Evolutionary conservation across 2,329 filamentous ascomycete species (phyloP), one percentile per base, ranked within the genome.

Genomic region (Calycina herbarum): DNA sequence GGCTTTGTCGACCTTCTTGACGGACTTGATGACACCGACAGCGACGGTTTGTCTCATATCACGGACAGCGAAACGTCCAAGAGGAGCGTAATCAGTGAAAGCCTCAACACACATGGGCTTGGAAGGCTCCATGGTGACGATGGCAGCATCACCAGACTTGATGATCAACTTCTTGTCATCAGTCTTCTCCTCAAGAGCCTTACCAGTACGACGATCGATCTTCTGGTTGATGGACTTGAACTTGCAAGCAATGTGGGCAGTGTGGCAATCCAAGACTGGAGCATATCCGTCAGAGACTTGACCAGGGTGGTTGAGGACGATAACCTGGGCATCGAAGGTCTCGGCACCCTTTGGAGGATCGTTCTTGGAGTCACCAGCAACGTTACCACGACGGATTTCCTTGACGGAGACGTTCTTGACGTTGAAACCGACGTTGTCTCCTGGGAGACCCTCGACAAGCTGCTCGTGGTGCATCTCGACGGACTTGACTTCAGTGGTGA

Each of bases 351-450:
- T 81, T 74, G 95, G 93, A 78, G 95, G 95, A 86, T 99, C 95
- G 88, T 96, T 96, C 94, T 99, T 99, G 89, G 92, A 94, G 93
- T 99, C 95, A 93, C 93, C 93, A 79, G 92, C 92, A 78, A 99
- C 95, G 90, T 99, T 98, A 81, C 95, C 95, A 96, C 95, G 95
- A 85, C 95, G 95, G 81, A 99, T 97, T 83, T 99, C 95, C 94
- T 99, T 99, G 86, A 99, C 95, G 83, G 95, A 98, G 79, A 99
- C 95, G 95, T 99, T 99, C 94, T 99, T 99, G 86, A 99, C 94
- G 92, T 99, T 99, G 94, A 99, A 99, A 78, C 95, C 95, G 82
- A 99, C 95, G 88, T 99, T 99, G 92, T 99, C 95, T 90, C 95
- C 95, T 80, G 95, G 95, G 75, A 92, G 80, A 92, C 95, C 95